Conservation (phyloP, 2,329 filamentous ascomycete species). For the Scolecobasidium constrictum region DNA sequence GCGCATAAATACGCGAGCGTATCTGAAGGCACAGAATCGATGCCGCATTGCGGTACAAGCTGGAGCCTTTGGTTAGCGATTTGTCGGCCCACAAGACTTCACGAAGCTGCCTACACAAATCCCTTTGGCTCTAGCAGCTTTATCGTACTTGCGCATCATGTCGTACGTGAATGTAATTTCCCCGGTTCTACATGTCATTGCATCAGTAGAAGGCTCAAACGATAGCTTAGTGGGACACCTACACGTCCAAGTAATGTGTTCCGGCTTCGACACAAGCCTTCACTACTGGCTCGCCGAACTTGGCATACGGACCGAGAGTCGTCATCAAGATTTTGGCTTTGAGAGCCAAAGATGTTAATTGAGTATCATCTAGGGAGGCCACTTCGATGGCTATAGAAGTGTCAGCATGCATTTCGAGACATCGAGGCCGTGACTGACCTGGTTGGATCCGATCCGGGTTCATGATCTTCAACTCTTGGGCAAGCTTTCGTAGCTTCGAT, state of each 20-base stretch:
- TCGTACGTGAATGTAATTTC: constrained; percentile 53
- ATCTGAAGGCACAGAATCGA: constrained; percentile 53
- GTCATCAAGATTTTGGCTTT: constrained; percentile 51
- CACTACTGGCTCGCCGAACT: constrained; percentile 53
- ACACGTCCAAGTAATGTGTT: constrained; percentile 52
- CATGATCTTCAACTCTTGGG: constrained; percentile 52
- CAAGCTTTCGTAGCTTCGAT: constrained; percentile 59
- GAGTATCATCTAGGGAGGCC: not conserved
- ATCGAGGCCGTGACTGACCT: no score
- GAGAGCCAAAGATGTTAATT: constrained; percentile 39
- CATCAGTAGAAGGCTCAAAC: not conserved
- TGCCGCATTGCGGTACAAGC: constrained; percentile 45
- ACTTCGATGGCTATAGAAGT: constrained; percentile 34
- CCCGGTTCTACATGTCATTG: constrained; percentile 45
- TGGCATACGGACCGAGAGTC: constrained; percentile 51
- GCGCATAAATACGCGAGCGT: constrained; percentile 40
- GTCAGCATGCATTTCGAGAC: constrained; percentile 32
- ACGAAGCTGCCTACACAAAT: no score
- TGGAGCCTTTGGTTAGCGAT: no score
- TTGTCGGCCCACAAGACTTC: no score
- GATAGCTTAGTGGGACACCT: not conserved
- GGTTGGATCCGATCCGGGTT: constrained; percentile 61
- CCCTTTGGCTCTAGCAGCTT: constrained; percentile 28
- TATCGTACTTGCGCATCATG: constrained; percentile 51
- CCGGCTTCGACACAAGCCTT: constrained; percentile 53